Evolutionary conservation across 2,329 filamentous ascomycete species (phyloP), one percentile per base, ranked within the genome.

Genomic region (Sporothrix globosa): DNA sequence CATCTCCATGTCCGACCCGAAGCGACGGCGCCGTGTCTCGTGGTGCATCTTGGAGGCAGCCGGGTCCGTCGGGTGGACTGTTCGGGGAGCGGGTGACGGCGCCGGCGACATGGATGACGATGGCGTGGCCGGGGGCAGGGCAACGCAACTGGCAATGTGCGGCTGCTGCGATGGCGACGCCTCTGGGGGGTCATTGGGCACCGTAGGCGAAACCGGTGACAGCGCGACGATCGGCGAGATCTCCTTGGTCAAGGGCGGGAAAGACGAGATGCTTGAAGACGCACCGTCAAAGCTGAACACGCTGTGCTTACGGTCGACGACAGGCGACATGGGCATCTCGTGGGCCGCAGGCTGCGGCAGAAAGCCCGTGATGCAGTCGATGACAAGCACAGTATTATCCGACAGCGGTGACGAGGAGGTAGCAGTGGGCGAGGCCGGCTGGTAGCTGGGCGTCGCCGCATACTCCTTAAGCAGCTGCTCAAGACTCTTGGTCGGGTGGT

Each of bases 1-100:
- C 10, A 93, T 84, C 78, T 93, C 90, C 76, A 91, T 82, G 75
- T 90, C 88, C 14, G 87, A 90, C 0, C 86, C 86, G 70, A 87
- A 87, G 52, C 88, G 86, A 30, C 88, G 81, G 72, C 84, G 81
- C 34, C 85, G 80, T 3, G 85, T 86, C 76, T 87, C 85, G 52
- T 86, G 82, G 74, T 85, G 84, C 85, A 87, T 87, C 74, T 84
- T 83, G 44, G 81, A 80, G 19, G 82, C 81, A 6, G 58, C 60
- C 9, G 70, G 9, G 5, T 54, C 10, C 3, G 58, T 41, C 30
- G 53, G 34, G 52, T 39, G 27, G 48, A 54, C 19, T 2, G 41
- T 39, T 19, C 39, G 9, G 58, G 14, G 44, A n/a, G 53, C 30
- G 1, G 65, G 13, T 2, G 66, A n/a, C n/a, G 61, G 39, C 17